Conservation (phyloP, 352 stramenopile species). For the Pythium phragmitis region DNA sequence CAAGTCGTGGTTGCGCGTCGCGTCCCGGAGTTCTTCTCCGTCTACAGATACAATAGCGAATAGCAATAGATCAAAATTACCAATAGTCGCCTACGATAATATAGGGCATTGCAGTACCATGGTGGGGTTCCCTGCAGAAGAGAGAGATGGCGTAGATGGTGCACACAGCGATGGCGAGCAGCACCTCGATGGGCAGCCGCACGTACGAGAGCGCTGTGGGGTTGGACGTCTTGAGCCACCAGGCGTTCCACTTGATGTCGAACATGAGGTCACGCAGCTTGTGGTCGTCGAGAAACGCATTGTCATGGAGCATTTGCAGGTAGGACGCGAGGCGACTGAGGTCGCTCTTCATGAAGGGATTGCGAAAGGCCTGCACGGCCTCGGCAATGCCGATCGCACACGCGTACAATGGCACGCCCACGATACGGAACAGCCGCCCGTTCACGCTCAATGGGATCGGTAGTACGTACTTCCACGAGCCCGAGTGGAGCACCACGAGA, state of each 20-base stretch:
- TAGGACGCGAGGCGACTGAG: slow-evolving; percentile 39
- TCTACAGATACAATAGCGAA: slow-evolving; percentile 34
- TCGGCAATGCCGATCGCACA: slow-evolving; percentile 53
- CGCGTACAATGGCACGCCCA: slow-evolving; percentile 69
- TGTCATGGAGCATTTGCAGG: slow-evolving; percentile 30
- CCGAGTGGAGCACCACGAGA: slow-evolving; percentile 25
- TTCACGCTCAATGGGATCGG: slow-evolving; percentile 61
- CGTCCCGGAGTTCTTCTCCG: slow-evolving; percentile 73
- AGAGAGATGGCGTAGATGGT: slow-evolving; percentile 53
- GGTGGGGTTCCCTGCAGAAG: slow-evolving; percentile 68
- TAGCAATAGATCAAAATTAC: not conserved
- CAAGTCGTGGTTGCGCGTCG: slow-evolving; percentile 72
- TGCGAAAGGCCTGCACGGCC: slow-evolving; percentile 44
- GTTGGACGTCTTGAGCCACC: slow-evolving; percentile 29
- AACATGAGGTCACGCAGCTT: slow-evolving; percentile 31
- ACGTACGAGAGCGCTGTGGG: slow-evolving; percentile 34
- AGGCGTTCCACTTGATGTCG: slow-evolving; percentile 35
- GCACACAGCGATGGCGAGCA: slow-evolving; percentile 49
- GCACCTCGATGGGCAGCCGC: slow-evolving; percentile 44
- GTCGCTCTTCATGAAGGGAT: slow-evolving; percentile 46
- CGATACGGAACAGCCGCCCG: slow-evolving; percentile 46
- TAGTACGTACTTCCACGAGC: slow-evolving; percentile 63
- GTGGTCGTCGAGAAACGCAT: slow-evolving; percentile 31
- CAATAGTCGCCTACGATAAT: not conserved
- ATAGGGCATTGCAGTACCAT: slow-evolving; percentile 38